Percentiles rank a stretch among this genome's conserved stretches.
Evolutionary conservation across 192 early-diverging fungal species (phyloP).

Genomic region (Kickxella alabastrina): DNA sequence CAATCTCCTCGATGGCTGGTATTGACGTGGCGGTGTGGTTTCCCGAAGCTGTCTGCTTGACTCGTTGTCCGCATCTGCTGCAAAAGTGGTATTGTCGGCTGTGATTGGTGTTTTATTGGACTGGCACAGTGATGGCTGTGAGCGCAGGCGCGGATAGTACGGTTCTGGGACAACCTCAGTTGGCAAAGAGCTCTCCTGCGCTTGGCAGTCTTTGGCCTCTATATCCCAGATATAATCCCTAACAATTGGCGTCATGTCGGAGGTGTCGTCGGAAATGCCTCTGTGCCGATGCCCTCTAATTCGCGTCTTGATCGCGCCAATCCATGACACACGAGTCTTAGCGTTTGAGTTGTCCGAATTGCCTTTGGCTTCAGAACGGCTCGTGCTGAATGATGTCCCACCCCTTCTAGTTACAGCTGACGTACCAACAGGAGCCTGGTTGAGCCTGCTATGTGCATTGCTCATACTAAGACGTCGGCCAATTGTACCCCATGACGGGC

Average conservation of each 20-base stretch:
- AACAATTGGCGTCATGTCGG: not conserved
- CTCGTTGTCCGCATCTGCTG: conserved; percentile 26
- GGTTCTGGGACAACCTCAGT: not conserved
- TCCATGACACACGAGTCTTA: conserved; percentile 15
- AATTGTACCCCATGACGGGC: conserved; percentile 19
- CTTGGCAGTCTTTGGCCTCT: not conserved
- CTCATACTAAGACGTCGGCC: conserved; percentile 28
- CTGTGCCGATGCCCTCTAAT: conserved; percentile 6
- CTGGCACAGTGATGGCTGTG: conserved; percentile 35
- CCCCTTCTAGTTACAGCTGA: not conserved
- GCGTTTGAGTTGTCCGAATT: conserved; percentile 2
- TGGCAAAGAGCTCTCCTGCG: not conserved
- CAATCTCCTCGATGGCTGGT: not conserved
- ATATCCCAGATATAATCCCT: not conserved
- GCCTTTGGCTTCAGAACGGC: not conserved
- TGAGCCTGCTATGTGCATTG: not conserved
- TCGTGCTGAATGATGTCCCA: conserved; percentile 3
- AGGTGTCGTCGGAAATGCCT: not conserved
- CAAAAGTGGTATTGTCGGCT: conserved; percentile 4
- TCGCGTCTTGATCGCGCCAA: conserved; percentile 23
- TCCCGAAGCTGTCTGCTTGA: not conserved
- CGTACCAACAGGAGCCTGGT: too few species aligned
- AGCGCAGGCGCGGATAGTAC: conserved; percentile 39
- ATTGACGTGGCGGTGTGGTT: not conserved
- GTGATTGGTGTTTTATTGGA: not conserved